Conservation (phyloP, 805 yeast genomes). For the Gaillardinia entomophila region DNA sequence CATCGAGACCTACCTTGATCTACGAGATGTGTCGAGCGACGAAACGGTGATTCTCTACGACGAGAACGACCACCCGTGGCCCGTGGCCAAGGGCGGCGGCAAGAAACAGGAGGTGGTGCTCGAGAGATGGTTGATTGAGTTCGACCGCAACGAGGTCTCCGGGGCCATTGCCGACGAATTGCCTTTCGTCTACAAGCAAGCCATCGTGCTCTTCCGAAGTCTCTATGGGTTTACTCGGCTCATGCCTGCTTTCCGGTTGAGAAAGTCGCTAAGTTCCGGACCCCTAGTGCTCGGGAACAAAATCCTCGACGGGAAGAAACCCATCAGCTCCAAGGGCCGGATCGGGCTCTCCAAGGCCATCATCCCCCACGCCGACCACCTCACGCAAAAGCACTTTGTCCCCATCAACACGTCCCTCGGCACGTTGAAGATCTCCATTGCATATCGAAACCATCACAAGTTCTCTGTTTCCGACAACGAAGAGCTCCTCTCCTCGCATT, state of each 20-base stretch:
- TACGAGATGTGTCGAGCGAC: constrained; percentile 48
- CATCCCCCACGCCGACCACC: constrained; percentile 46
- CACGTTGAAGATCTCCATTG: constrained; percentile 63
- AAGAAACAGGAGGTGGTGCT: constrained; percentile 80
- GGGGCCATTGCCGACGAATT: constrained; percentile 44
- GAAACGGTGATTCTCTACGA: constrained; percentile 59
- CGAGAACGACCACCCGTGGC: constrained; percentile 46
- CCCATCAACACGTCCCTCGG: constrained; percentile 79
- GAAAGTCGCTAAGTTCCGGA: constrained; percentile 20
- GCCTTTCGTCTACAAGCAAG: constrained; percentile 66
- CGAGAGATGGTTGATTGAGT: constrained; percentile 89
- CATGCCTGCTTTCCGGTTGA: constrained; percentile 66
- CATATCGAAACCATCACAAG: constrained; percentile 67
- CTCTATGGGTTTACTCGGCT: constrained; percentile 60
- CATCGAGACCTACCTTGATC: constrained; percentile 74
- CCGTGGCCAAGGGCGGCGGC: constrained; percentile 50
- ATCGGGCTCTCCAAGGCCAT: constrained; percentile 75
- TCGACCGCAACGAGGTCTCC: constrained; percentile 46
- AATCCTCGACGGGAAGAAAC: constrained; percentile 68
- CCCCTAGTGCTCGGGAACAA: constrained; percentile 51
- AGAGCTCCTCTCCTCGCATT: constrained; percentile 53
- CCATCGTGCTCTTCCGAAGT: constrained; percentile 68
- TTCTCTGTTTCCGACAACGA: constrained; percentile 68
- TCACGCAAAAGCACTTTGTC: constrained; percentile 56
- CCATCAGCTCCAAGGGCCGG: constrained; percentile 77